Conservation (phyloP, 768 basidiomycete species). For the Russula abietina region DNA sequence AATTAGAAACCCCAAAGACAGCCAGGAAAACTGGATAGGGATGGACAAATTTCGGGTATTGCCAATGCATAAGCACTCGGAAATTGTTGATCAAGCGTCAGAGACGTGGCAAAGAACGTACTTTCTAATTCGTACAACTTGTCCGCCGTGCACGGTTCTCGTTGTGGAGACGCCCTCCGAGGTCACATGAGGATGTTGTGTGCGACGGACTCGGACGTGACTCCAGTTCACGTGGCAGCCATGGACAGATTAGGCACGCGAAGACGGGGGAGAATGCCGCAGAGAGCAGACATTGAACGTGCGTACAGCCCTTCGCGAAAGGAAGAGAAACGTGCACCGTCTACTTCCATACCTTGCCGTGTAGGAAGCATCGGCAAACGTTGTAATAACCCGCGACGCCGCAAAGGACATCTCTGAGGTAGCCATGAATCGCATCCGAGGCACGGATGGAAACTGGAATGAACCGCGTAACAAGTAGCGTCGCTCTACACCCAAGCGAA, state of each 20-base stretch:
- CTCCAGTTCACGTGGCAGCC: background rate
- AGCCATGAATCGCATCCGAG: background rate
- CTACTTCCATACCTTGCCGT: background rate
- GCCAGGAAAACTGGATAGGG: background rate
- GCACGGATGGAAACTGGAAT: background rate
- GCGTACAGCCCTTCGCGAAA: background rate
- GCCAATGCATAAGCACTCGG: background rate
- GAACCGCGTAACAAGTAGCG: no score
- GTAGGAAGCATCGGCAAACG: background rate
- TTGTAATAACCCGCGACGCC: background rate
- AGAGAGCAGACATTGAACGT: background rate
- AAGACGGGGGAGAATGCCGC: background rate
- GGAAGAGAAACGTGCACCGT: background rate
- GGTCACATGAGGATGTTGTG: background rate
- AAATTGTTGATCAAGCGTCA: background rate
- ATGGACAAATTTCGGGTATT: background rate
- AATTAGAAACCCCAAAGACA: background rate
- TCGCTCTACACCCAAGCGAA: background rate
- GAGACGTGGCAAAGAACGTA: background rate
- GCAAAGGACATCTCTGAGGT: background rate
- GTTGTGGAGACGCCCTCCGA: background rate
- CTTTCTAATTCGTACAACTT: background rate
- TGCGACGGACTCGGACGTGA: background rate
- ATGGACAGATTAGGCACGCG: background rate
- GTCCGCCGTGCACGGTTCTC: background rate